phyloP scores from a whole-genome alignment of 345 rosid genomes.

The Sapria himalayana region DNA sequence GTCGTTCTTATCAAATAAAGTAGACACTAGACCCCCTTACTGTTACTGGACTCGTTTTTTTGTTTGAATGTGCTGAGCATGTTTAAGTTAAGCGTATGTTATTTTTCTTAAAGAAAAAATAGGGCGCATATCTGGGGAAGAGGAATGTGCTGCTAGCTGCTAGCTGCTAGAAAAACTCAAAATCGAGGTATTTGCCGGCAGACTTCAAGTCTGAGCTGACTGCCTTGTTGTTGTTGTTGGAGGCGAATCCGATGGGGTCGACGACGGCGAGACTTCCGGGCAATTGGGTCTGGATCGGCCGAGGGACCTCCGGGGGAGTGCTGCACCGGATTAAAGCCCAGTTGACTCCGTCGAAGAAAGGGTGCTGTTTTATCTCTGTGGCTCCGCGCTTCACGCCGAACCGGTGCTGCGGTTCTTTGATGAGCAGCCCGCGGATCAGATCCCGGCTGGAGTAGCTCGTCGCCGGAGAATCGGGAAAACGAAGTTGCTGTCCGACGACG shows the following conservation, averaged over 20 bases:
- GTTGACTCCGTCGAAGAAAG: slow-evolving; percentile 89
- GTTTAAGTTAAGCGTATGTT: no score
- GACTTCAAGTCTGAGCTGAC: slow-evolving; percentile 33
- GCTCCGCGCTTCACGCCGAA: slow-evolving; percentile 94
- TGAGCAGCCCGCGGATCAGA: slow-evolving; percentile 59
- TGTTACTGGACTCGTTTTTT: no score
- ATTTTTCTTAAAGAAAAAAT: no score
- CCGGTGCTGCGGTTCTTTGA: slow-evolving; percentile 82
- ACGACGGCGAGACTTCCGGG: slow-evolving; percentile 39
- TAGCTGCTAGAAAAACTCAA: slow-evolving; percentile 92
- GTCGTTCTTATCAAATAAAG: slow-evolving; percentile 55
- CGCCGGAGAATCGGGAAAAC: slow-evolving; percentile 76
- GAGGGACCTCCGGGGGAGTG: slow-evolving; percentile 91
- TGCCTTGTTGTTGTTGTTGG: slow-evolving; percentile 51
- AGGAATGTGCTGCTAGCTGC: no score
- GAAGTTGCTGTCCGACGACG: slow-evolving; percentile 84
- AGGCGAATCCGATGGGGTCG: slow-evolving; percentile 47
- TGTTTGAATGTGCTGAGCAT: no score
- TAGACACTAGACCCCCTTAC: no score
- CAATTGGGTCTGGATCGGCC: slow-evolving; percentile 47
- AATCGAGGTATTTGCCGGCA: slow-evolving; percentile 85
- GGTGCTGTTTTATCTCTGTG: slow-evolving; percentile 91
- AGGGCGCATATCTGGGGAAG: no score
- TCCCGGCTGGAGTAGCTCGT: slow-evolving; percentile 79
- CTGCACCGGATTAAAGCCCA: slow-evolving; percentile 96